Conservation (phyloP, 768 basidiomycete genomes). For the Lentinula aciculospora region DNA sequence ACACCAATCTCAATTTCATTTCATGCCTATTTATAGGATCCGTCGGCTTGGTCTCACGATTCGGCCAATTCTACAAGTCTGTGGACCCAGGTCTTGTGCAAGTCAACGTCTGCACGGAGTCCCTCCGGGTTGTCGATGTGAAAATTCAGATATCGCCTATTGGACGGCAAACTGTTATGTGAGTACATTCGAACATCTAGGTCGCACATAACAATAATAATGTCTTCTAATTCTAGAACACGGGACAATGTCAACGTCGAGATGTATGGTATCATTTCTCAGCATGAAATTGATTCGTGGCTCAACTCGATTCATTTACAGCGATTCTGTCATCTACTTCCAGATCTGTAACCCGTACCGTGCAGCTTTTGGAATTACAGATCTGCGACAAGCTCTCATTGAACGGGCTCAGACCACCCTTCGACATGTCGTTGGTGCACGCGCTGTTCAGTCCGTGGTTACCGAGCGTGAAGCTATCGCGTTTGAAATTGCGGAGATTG, state of each 20-base stretch:
- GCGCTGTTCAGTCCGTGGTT: conserved; percentile 91
- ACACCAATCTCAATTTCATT: conserved; percentile 16
- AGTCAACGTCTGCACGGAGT: conserved; percentile 93
- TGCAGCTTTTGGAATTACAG: conserved; percentile 88
- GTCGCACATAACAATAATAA: neutral
- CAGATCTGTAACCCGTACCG: conserved; percentile 88
- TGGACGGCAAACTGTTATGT: conserved; percentile 84
- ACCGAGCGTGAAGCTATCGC: conserved; percentile 97
- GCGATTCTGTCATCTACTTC: conserved; percentile 92
- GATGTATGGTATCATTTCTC: conserved; percentile 47
- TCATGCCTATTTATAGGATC: conserved; percentile 43
- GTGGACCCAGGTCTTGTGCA: conserved; percentile 90
- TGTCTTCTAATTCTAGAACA: conserved; percentile 38
- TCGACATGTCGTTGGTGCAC: conserved; percentile 94
- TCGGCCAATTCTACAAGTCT: conserved; percentile 94
- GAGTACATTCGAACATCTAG: conserved; percentile 12
- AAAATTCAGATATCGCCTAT: conserved; percentile 93
- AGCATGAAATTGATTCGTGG: conserved; percentile 4
- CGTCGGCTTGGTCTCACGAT: conserved; percentile 88
- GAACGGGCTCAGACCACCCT: conserved; percentile 92
- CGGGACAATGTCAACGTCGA: conserved; percentile 95
- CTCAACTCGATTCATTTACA: conserved; percentile 19
- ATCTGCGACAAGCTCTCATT: conserved; percentile 79
- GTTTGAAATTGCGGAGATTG: conserved; percentile 94
- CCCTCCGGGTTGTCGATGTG: conserved; percentile 82